Evolutionary conservation across 164 flowering plant genomes (phyloP), one percentile per base, ranked within the genome.

Genomic region (Stephania cephalantha): DNA sequence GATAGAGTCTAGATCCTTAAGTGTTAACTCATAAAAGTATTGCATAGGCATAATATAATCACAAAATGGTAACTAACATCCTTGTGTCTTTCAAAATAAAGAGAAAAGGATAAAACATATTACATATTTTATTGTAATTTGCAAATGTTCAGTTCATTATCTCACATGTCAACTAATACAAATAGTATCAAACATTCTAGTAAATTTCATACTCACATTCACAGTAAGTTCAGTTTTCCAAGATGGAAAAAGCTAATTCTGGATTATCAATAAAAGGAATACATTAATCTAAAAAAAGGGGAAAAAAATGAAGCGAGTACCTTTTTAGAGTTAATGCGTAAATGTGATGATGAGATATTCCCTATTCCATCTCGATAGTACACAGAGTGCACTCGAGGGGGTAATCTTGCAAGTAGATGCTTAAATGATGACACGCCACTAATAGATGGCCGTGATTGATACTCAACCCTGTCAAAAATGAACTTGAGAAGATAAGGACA

Each of bases 331-430:
- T 81, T 86, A 52, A 78, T 78, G 20, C 98, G 93, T 70, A 96
- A 83, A 81, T 83, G 97, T 45, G 98, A 96, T 46, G 97, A 77
- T 58, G 98, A 96, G 76, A 96, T 94, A 80, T 96, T 96, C 67
- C 99, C 99, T 69, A 96, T 96, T 46, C 81, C 87, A 86, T 96
- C 98, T 52, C 99, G 86, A 84, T 96, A 96, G 86, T 94, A 94
- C 46, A 94, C 95, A 75, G 99, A 96, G 76, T 91, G 94, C 75
- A 92, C 97, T 65, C 91, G 85, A 64, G 98, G 99, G 20, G 99
- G 98, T 50, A 96, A 83, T 74, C 83, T 85, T 63, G 87, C 93
- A 70, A 92, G 77, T 52, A 96, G 93, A 83, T 85, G 79, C 83
- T 84, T 92, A 82, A 96, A 94, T 53, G 99, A 96, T 79, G 95